Evolutionary conservation across 2,329 filamentous ascomycete species (phyloP).

Genomic region (Proliferodiscus dingleyae): DNA sequence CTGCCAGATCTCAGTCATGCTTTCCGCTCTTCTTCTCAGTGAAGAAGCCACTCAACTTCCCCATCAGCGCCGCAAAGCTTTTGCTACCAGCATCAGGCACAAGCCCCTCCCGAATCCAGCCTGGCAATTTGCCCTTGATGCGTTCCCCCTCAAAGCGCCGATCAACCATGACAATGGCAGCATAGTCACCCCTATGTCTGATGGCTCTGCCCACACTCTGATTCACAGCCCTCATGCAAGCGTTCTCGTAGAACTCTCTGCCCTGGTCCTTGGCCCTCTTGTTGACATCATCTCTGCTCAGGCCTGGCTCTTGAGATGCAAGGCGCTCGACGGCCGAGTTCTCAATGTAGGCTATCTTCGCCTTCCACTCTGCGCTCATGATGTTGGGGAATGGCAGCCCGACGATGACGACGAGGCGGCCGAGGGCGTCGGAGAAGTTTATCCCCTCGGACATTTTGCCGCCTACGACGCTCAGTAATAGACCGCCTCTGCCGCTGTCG

Average conservation of each 20-base stretch:
- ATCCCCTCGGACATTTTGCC: slow-evolving; percentile 97
- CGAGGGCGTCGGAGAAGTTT: slow-evolving; percentile 90
- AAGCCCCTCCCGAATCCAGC: slow-evolving; percentile 78
- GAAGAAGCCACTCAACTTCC: slow-evolving; percentile 53
- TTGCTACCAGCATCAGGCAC: slow-evolving; percentile 43
- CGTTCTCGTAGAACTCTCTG: slow-evolving; percentile 84
- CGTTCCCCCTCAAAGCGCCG: slow-evolving; percentile 68
- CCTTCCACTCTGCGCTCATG: slow-evolving; percentile 85
- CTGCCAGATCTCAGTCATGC: too few species aligned
- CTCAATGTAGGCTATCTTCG: slow-evolving; percentile 84
- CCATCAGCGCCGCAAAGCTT: slow-evolving; percentile 55
- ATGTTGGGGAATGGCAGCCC: slow-evolving; percentile 92
- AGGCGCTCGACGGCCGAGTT: slow-evolving; percentile 44
- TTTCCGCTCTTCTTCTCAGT: slow-evolving; percentile 39
- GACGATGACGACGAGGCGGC: slow-evolving; percentile 85
- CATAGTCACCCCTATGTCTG: slow-evolving; percentile 82
- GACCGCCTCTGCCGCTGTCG: slow-evolving; percentile 56
- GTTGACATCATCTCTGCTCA: slow-evolving; percentile 34
- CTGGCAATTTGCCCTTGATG: slow-evolving; percentile 75
- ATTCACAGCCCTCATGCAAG: slow-evolving; percentile 95
- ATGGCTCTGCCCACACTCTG: slow-evolving; percentile 94
- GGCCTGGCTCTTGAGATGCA: background rate
- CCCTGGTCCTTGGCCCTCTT: slow-evolving; percentile 49
- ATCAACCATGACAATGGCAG: slow-evolving; percentile 82
- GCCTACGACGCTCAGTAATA: slow-evolving; percentile 86